phyloP scores from a whole-genome alignment of 306 rosid genomes.

The Carpinus fangiana region DNA sequence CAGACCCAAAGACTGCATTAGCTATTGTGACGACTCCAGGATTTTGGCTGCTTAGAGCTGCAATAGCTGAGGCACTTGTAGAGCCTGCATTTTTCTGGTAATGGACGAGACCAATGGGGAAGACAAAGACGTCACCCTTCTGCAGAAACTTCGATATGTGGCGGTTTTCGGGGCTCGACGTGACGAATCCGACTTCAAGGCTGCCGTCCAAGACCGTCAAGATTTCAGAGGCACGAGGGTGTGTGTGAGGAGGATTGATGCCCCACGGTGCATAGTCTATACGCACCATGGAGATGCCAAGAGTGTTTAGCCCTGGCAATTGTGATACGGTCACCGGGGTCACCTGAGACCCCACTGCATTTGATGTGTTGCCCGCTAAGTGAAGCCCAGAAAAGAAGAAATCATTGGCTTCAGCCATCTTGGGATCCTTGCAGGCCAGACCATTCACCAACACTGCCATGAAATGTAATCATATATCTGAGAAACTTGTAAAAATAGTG shows the following conservation, averaged over 20 bases:
- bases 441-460: slow-evolving; percentile 34
- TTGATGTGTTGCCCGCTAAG: slow-evolving; percentile 30
- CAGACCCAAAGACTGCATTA: slow-evolving; percentile 38
- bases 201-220: slow-evolving; percentile 34
- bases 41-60: slow-evolving; percentile 45
- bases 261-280: slow-evolving; percentile 40
- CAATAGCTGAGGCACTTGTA: slow-evolving; percentile 29
- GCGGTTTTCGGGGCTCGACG: slow-evolving; percentile 33
- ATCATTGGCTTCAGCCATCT: slow-evolving; percentile 28
- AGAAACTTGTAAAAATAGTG: neutral
- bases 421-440: slow-evolving; percentile 37
- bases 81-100: slow-evolving; percentile 30
- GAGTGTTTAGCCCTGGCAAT: slow-evolving; percentile 43
- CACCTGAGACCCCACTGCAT: slow-evolving; percentile 34
- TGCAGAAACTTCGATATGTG: slow-evolving; percentile 24
- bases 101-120: slow-evolving; percentile 39
- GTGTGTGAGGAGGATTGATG: slow-evolving; percentile 37
- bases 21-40: slow-evolving; percentile 40
- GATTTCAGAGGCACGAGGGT: slow-evolving; percentile 40
- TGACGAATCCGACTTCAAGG: slow-evolving; percentile 41
- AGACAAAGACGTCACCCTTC: slow-evolving; percentile 42
- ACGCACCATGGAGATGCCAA: slow-evolving; percentile 36
- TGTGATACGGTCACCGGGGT: slow-evolving; percentile 25
- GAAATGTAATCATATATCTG: neutral
- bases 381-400: slow-evolving; percentile 42